These are phyloP conservation scores for Metschnikowia picachoensis DNA, from an alignment of 805 yeast species.

Conservation along the genomic window DNA sequence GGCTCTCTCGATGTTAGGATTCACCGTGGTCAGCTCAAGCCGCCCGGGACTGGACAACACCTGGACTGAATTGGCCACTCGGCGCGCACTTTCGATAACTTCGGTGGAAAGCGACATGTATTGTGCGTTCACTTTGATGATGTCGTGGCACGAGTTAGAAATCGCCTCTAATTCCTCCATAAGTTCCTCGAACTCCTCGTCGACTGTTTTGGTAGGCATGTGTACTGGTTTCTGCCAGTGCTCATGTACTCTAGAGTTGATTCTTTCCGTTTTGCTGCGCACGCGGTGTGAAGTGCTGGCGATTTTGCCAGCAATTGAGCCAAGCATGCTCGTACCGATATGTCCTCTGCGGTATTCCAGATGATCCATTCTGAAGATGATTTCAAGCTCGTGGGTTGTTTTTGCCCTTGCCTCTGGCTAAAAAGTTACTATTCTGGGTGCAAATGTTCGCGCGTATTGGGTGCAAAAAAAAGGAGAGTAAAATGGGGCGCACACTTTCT, in stretches of 20 bases:
- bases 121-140: conserved; percentile 8
- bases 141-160: conserved; percentile 9
- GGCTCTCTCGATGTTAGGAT: neutral
- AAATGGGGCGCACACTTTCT: neutral
- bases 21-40: neutral
- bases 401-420: too few species aligned
- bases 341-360: neutral
- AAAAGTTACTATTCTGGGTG: neutral
- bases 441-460: conserved; percentile 2
- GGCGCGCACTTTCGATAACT: conserved; percentile 18
- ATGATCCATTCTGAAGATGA: too few species aligned
- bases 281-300: conserved; percentile 6
- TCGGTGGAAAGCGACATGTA: conserved; percentile 9
- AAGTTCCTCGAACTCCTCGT: conserved; percentile 35
- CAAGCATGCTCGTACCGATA: neutral
- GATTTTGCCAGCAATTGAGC: conserved; percentile 6
- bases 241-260: conserved; percentile 8
- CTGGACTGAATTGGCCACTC: conserved; percentile 23
- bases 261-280: conserved; percentile 4
- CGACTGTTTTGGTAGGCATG: conserved; percentile 24
- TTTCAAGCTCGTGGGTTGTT: too few species aligned
- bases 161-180: conserved; percentile 19
- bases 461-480: neutral
- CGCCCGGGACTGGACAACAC: conserved; percentile 11
- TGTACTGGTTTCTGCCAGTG: conserved; percentile 7